phyloP scores from a whole-genome alignment of 805 yeast genomes.

The Candida multigemmis region DNA sequence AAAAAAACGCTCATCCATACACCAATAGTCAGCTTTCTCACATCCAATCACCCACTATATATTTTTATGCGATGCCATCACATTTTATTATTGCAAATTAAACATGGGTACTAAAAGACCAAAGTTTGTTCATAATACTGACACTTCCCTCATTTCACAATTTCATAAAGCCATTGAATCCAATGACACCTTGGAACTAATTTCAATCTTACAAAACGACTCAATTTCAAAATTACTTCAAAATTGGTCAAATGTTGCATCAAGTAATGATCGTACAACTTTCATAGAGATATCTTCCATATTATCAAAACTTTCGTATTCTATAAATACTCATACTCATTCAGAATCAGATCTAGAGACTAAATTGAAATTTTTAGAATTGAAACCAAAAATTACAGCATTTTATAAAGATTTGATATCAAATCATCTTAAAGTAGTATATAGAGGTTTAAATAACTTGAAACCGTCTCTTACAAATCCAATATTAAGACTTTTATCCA shows the following conservation, averaged over 20 bases:
- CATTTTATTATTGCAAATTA: too few species aligned
- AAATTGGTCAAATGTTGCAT: slow-evolving; percentile 33
- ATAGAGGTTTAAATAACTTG: slow-evolving; percentile 53
- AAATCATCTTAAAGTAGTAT: slow-evolving; percentile 52
- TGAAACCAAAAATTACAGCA: slow-evolving; percentile 4
- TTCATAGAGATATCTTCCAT: slow-evolving; percentile 36
- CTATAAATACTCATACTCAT: slow-evolving; percentile 6
- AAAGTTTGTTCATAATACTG: too few species aligned
- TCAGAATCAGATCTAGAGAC: neutral
- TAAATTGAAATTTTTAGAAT: slow-evolving; percentile 9
- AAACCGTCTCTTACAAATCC: slow-evolving; percentile 58
- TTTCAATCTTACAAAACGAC: slow-evolving; percentile 16
- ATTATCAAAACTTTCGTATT: slow-evolving; percentile 21
- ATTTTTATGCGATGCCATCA: too few species aligned
- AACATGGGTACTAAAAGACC: too few species aligned
- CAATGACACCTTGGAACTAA: too few species aligned
- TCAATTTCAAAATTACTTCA: slow-evolving; percentile 23
- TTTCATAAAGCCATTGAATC: too few species aligned
- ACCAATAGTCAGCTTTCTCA: too few species aligned
- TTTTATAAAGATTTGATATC: slow-evolving; percentile 46
- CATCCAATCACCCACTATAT: too few species aligned
- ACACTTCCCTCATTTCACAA: too few species aligned
- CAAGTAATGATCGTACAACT: slow-evolving; percentile 42
- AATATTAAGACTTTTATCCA: slow-evolving; percentile 45
- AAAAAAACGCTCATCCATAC: too few species aligned